Base-by-base conservation (phyloP, 331 rosid genomes). In the Arachis monticola region DNA sequence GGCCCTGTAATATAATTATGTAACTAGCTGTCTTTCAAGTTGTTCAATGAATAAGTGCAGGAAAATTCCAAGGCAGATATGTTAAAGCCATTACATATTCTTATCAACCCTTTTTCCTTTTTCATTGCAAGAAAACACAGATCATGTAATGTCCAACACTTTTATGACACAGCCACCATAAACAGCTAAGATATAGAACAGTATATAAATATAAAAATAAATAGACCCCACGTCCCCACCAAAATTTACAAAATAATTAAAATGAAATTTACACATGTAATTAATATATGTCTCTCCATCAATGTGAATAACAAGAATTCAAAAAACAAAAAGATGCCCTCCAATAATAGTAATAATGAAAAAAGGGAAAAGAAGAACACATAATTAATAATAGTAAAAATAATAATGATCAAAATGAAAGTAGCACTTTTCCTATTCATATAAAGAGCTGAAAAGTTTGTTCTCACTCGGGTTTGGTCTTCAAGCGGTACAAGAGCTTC, bases 401-500 rank as follows among this genome's bases (percentile, higher is more conserved):
- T 47, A 14, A 10, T 45, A 10, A 58, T 6, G 10, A 81, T 78
- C 12, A 78, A 62, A 74, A 74, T 75, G 45, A 11, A 59, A 58
- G 70, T 22, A 58, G 74, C 69, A 47, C 58, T 55, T 40, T n/a
- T 5, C 52, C 66, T 59, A 45, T 71, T 69, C 77, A 46, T 63
- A 45, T 60, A 58, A 61, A 81, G 47, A 72, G 60, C 73, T 35
- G 76, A 70, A 67, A 77, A 63, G 66, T 69, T 53, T 47, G 60
- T 41, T 11, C 45, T 83, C 73, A 85, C 7, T 80, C 85, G 77
- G 84, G 47, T 57, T 83, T 88, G 77, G 81, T 81, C 88, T 88
- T 91, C 72, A 85, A 78, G n/a, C 96, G 96, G 75, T 91, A 91
- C 70, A 84, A 87, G 76, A 91, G 90, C 53, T 83, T 89, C 81